A percentile compares a stretch with the other conserved stretches of the same genome.
Evolutionary conservation across 2,329 filamentous ascomycete genomes (phyloP).

Genomic region (Pezicula radicicola): DNA sequence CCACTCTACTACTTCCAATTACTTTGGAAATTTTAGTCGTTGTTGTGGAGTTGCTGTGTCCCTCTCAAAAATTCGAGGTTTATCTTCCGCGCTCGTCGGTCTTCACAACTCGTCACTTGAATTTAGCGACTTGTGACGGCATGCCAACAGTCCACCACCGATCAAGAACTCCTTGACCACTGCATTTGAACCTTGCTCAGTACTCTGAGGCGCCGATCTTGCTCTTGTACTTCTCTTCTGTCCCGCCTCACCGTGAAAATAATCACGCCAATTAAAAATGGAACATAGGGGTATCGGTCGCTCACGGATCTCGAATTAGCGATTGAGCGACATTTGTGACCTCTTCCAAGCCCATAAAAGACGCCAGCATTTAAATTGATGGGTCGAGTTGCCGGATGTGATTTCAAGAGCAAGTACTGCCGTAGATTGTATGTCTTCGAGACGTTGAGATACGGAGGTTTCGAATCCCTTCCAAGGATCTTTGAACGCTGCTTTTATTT

Average conservation of each 20-base stretch:
- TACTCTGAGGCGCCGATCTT: conserved; percentile 24
- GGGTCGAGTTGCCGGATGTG: too few species aligned
- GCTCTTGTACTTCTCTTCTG: conserved; percentile 13
- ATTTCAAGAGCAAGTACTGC: too few species aligned
- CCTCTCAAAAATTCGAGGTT: neutral
- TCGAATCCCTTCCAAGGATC: too few species aligned
- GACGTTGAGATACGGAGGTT: too few species aligned
- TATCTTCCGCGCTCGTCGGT: neutral
- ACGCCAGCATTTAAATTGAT: too few species aligned
- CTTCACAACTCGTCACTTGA: neutral
- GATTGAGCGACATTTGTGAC: too few species aligned
- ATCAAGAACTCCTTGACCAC: conserved; percentile 1
- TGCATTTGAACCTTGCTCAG: conserved; percentile 5
- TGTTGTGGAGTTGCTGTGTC: neutral
- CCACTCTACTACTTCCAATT: neutral
- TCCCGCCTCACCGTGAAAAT: neutral
- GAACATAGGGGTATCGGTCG: too few species aligned
- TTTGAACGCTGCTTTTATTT: too few species aligned
- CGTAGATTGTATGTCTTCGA: too few species aligned
- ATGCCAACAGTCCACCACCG: neutral
- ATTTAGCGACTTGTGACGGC: conserved; percentile 1
- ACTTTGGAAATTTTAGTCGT: neutral
- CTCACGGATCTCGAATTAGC: too few species aligned
- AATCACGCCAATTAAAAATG: too few species aligned
- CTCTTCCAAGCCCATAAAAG: too few species aligned